Evolutionary conservation across 306 rosid genomes (phyloP).

Genomic region (Castanea sativa): DNA sequence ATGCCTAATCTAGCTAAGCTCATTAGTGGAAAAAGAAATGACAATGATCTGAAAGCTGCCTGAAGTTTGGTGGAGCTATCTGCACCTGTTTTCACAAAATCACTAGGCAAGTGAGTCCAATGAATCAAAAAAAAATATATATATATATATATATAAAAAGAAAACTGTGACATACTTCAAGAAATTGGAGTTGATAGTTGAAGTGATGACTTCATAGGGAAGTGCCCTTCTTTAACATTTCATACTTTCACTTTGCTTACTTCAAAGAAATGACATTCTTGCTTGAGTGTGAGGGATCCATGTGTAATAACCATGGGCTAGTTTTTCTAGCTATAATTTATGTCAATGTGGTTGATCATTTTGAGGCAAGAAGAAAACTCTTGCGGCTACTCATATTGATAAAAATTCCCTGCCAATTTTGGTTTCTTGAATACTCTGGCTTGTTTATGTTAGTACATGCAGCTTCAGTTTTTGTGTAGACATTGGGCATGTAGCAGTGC

Average conservation of each 20-base stretch:
- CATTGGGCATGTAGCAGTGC: too few relatives aligned
- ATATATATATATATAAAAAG: too few relatives aligned
- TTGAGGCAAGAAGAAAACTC: neutral
- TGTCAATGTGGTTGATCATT: constrained; percentile 7
- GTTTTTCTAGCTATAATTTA: neutral
- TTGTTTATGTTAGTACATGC: neutral
- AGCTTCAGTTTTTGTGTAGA: neutral
- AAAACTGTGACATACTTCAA: neutral
- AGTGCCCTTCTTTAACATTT: neutral
- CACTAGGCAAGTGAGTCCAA: neutral
- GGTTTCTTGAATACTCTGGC: neutral
- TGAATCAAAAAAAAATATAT: neutral
- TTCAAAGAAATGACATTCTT: neutral
- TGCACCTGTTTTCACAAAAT: neutral
- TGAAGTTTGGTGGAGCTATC: neutral
- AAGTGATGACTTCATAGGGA: neutral
- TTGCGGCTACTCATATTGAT: neutral
- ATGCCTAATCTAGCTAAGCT: constrained; percentile 62
- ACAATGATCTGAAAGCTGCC: constrained; percentile 7
- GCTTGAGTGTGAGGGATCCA: neutral
- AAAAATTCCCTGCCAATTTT: neutral
- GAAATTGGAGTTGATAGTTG: neutral
- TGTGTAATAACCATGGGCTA: neutral
- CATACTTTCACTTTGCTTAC: neutral
- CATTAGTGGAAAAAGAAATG: constrained; percentile 48